phyloP scores from a whole-genome alignment of 73 alveolate genomes.

The Tetrahymena elliotti region DNA sequence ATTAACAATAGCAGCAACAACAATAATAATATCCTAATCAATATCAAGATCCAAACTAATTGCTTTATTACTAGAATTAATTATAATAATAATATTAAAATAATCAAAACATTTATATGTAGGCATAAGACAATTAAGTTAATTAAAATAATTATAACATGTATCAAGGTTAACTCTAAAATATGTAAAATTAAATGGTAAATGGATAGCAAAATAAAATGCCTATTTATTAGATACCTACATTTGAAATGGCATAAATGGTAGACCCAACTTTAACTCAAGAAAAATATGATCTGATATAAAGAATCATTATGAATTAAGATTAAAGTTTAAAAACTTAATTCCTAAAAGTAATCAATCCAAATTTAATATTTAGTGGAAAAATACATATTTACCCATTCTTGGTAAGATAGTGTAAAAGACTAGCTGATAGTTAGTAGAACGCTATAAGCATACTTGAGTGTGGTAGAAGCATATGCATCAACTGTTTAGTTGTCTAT shows the following conservation, averaged over 20 bases:
- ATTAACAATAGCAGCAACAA: neutral
- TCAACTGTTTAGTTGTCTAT: neutral
- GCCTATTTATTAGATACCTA: neutral
- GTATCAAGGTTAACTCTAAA: too few species aligned
- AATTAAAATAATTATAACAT: too few species aligned
- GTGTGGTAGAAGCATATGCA: neutral
- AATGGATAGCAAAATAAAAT: too few species aligned
- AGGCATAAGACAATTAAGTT: too few species aligned
- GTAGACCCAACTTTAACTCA: neutral
- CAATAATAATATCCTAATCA: too few species aligned
- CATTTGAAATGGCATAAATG: neutral
- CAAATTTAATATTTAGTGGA: neutral
- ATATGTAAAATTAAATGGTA: too few species aligned
- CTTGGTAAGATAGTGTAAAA: neutral
- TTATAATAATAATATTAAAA: too few species aligned
- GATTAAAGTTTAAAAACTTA: neutral
- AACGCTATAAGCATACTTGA: neutral
- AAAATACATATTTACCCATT: neutral
- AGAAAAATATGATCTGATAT: neutral
- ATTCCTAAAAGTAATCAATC: neutral
- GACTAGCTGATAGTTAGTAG: neutral
- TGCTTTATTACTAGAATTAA: too few species aligned
- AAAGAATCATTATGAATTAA: too few species aligned
- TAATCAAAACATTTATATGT: too few species aligned
- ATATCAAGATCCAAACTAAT: too few species aligned